These are phyloP conservation scores for Capsicum baccatum DNA, from an alignment of 257 asterid genomes.

Conservation along the genomic window DNA sequence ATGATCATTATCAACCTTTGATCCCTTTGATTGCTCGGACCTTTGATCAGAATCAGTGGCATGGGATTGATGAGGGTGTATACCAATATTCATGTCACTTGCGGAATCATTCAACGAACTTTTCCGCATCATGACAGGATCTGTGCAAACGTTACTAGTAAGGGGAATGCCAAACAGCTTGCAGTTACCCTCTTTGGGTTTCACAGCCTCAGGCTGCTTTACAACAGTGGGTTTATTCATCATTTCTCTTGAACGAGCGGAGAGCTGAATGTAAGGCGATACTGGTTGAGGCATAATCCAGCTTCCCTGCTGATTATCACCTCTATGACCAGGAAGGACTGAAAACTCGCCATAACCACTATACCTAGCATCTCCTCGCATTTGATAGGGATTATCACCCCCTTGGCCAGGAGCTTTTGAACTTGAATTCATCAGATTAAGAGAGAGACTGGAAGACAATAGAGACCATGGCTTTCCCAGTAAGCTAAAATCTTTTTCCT, in stretches of 20 bases:
- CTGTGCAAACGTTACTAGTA: constrained; percentile 48
- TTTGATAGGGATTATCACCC: constrained; percentile 47
- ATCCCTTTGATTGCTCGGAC: constrained; percentile 63
- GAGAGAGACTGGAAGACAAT: constrained; percentile 64
- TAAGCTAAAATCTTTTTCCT: constrained; percentile 57
- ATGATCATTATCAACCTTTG: constrained; percentile 62
- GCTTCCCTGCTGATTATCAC: constrained; percentile 60
- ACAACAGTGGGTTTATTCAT: constrained; percentile 48
- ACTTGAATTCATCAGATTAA: constrained; percentile 70
- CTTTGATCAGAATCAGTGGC: constrained; percentile 56
- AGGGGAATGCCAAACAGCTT: constrained; percentile 88
- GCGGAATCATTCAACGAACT: constrained; percentile 43
- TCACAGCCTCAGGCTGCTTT: constrained; percentile 52
- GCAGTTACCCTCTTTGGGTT: constrained; percentile 70
- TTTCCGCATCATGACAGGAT: constrained; percentile 45
- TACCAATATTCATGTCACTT: constrained; percentile 38
- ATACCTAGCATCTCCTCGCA: constrained; percentile 56
- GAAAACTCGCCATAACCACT: constrained; percentile 59
- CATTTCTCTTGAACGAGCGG: constrained; percentile 61
- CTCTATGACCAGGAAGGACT: constrained; percentile 50
- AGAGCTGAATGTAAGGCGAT: constrained; percentile 63
- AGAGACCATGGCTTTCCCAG: constrained; percentile 63
- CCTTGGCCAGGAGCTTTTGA: constrained; percentile 51
- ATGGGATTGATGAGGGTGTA: constrained; percentile 49
- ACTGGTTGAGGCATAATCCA: constrained; percentile 84